Conservation (phyloP, 129 eudicot species). For the Lactuca saligna region DNA sequence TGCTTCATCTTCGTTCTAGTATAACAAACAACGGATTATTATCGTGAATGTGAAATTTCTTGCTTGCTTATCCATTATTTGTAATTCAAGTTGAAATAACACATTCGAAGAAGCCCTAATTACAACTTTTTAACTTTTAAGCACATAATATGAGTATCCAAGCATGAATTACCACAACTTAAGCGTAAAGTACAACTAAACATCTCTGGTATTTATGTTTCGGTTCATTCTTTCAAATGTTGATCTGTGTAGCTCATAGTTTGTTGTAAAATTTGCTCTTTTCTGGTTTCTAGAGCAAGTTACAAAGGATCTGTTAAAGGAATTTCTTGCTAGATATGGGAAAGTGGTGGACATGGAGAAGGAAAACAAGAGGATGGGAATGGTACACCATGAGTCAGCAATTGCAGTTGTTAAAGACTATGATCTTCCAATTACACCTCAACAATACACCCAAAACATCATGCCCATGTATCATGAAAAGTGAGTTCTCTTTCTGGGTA, state of each 20-base stretch:
- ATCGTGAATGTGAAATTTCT: too few relatives aligned
- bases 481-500: slow-evolving; percentile 35
- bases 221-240: neutral
- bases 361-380: slow-evolving; percentile 70
- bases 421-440: slow-evolving; percentile 73
- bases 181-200: neutral
- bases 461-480: slow-evolving; percentile 63
- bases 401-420: slow-evolving; percentile 62
- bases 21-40: neutral
- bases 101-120: neutral
- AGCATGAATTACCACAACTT: neutral
- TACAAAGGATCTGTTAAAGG: slow-evolving; percentile 52
- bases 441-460: slow-evolving; percentile 47
- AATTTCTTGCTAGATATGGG: slow-evolving; percentile 67
- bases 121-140: neutral
- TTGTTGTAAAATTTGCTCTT: neutral
- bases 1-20: neutral
- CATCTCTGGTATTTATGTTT: neutral
- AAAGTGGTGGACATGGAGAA: slow-evolving; percentile 65
- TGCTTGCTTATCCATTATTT: neutral
- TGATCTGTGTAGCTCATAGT: neutral
- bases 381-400: slow-evolving; percentile 52
- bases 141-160: neutral
- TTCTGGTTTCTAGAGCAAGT: slow-evolving; percentile 43
- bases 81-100: neutral